Base-by-base conservation (phyloP, 148 eudicot species). In the Vaccinium vitisidaea region DNA sequence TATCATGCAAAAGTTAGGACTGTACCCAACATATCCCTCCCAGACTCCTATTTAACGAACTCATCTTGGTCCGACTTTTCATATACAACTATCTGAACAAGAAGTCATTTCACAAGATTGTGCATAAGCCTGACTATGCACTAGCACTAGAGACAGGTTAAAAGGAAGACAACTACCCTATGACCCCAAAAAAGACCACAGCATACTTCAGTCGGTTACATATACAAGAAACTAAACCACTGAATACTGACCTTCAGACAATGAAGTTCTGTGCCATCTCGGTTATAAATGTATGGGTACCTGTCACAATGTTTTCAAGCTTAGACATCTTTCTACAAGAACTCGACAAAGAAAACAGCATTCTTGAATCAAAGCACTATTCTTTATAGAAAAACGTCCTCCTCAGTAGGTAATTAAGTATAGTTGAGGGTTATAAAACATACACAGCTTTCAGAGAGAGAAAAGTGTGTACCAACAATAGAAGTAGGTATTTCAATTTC, bases 251-350 rank as follows among this genome's bases (percentile, higher is more conserved):
- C 96, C 98, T 95, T 92, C 73, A 93, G 84, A 91, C 97, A 95
- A 74, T 95, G 98, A 86, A 95, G 90, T 84, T 93, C 98, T 6
- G 90, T 89, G 75, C 97, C 97, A 23, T 89, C 93, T 25, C 92
- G 91, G 86, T 89, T 93, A 80, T 95, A 93, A 73, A 93, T 92
- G 73, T 93, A 95, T 32, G 92, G 39, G 39, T 36, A 95, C 93
- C 98, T 94, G 92, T 84, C 75, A 84, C 61, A 73, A 83, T 27
- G 73, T n/a, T 52, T 25, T 36, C 39, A 56, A 0, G 19, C 36
- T 76, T 75, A 77, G 86, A 53, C 65, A 71, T 86, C 81, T 27
- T 75, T 32, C 53, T 30, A 81, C 10, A 21, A 63, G 14, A 23
- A 63, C 23, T 1, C 5, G 27, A 61, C 10, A 36, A 43, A 50